Base-by-base conservation (phyloP, 768 basidiomycete genomes). In the Cubamyces sp. region DNA sequence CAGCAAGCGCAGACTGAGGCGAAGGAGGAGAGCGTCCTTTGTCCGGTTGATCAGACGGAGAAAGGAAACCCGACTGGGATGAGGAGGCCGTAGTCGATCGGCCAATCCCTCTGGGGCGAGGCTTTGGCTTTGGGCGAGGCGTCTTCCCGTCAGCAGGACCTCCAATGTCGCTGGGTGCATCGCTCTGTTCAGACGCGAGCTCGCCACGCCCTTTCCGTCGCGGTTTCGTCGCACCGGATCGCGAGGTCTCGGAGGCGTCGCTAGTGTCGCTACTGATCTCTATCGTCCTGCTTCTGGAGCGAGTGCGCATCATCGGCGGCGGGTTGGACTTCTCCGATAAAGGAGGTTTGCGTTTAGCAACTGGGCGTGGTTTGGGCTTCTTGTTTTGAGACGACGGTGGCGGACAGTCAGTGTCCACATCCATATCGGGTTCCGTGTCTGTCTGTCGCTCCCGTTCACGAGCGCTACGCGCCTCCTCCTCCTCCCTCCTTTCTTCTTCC, bases 401-500 rank as follows among this genome's bases (percentile, higher is more conserved):
- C 7, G 54, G 52, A 16, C 15, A 39, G 42, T 64, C 63, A 6
- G 11, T 23, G 45, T 64, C 63, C 3, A 45, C 41, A 5, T 50
- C 46, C 47, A 54, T 47, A 8, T 55, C 59, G 0, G 30, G 48
- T 11, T 59, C 57, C 14, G 41, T 42, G 40, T 59, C 57, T 3
- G 47, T 37, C 54, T 53, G 50, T 9, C 23, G n/a, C 25, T 40
- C 53, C 5, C 42, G 42, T 18, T 21, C 55, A 16, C 23, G n/a
- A 16, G 57, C 58, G 14, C 40, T 41, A 1, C 60, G 46, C 15
- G 48, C 61, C 28, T 56, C 54, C 19, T 64, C 64, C 48, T 57
- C 66, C 21, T 68, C 65, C 14, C 55, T 37, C 11, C 64, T 49
- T 53, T 81, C 81, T 66, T 81, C 79, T 25, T 76, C 75, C 26